phyloP scores from a whole-genome alignment of 140 eudicot genomes.

The Ambrosia hybrid region DNA sequence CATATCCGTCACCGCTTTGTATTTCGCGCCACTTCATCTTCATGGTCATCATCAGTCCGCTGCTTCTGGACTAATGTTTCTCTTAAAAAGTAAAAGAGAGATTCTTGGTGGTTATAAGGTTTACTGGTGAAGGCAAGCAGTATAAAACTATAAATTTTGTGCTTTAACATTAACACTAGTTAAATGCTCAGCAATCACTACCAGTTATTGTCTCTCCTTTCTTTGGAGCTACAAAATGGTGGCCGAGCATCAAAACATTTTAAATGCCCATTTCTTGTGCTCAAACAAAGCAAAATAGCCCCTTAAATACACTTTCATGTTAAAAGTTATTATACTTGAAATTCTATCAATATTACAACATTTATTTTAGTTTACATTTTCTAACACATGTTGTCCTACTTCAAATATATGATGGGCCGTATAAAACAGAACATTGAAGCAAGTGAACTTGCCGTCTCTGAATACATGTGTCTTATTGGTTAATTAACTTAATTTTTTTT shows the following conservation, averaged over 20 bases:
- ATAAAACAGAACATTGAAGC: neutral
- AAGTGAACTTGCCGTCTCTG: neutral
- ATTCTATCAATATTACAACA: neutral
- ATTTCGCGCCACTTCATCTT: neutral
- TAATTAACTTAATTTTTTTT: neutral
- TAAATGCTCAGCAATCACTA: slow-evolving; percentile 3
- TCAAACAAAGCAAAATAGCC: neutral
- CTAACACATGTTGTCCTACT: neutral
- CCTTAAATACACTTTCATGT: neutral
- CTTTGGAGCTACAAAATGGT: neutral
- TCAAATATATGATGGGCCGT: neutral
- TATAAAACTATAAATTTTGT: neutral
- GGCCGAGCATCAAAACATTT: neutral
- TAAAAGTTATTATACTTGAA: neutral
- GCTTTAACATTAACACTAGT: neutral
- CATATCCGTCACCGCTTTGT: neutral
- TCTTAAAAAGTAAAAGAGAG: neutral
- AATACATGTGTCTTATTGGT: neutral
- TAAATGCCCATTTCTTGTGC: neutral
- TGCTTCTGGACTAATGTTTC: neutral
- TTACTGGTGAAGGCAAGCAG: neutral
- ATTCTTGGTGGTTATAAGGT: neutral
- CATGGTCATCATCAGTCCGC: neutral
- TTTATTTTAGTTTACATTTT: neutral
- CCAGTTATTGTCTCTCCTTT: neutral